Evolutionary conservation across 805 yeast species (phyloP), one percentile per base, ranked within the genome.

Genomic region (Kodamaea hsintzibuensis): DNA sequence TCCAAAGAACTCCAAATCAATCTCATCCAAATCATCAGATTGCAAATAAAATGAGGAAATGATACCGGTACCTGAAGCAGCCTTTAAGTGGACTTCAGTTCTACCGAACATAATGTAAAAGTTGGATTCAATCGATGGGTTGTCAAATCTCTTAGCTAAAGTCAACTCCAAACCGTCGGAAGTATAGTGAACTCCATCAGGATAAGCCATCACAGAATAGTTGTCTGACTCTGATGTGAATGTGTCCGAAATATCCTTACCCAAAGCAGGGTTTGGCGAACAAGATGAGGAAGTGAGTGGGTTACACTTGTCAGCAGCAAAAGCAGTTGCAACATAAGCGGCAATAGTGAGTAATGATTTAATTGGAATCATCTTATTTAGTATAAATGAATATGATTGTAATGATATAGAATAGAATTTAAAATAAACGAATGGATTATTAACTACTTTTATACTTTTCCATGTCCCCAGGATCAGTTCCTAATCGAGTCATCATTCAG

Each of bases 51-150:
- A 83, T 1, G 95, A 85, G 0, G 97, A 87, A 12, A 91, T 83
- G 42, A 92, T 79, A 57, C 97, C 97, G 16, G 69, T 70, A 22
- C 97, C 97, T 13, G 80, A 73, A 3, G 96, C 92, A 14, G 92
- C 88, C 66, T 85, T 79, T 56, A 88, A 67, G 1, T 76, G 77
- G 5, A 84, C 91, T 67, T 89, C 96, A 30, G 91, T 82, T 58
- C 84, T 84, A 55, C 98, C 98, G 69, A 85, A 92, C 95, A 91
- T 89, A 61, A 92, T 82, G 72, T 90, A 90, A 68, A 88, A 90
- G 57, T 86, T 80, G 3, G 96, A 89, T 60, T 78, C 79, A 52
- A 91, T 71, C 5, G 91, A 80, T 2, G 97, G 97, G 65, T 89
- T 88, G 66, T 90, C 95, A 55, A 76, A 85, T 60, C 86, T 76